Evolutionary conservation across 2,329 filamentous ascomycete genomes (phyloP).

Genomic region (Metarhizium humberi): DNA sequence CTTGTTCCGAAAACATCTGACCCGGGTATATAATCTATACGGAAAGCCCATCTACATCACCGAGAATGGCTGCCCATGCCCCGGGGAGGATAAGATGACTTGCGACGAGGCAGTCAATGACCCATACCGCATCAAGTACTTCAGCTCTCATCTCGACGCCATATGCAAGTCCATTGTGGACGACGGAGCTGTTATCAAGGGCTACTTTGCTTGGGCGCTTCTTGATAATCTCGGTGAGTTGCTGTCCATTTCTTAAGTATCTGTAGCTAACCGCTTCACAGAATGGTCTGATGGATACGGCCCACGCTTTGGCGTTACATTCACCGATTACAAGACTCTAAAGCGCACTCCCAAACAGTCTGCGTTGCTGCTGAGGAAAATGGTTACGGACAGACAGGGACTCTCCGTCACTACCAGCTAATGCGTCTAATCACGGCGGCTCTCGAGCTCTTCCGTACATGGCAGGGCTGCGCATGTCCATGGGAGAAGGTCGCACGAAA

Average conservation of each 20-base stretch:
- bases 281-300: conserved; percentile 29
- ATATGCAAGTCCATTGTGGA: conserved; percentile 20
- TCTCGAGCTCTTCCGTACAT: no score
- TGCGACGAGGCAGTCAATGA: conserved; percentile 22
- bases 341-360: conserved; percentile 29
- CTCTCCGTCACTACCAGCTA: no score
- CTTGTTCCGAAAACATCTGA: conserved; percentile 20
- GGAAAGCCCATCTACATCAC: conserved; percentile 19
- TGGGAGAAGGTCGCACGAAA: no score
- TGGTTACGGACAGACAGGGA: conserved; percentile 14
- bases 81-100: conserved; percentile 24
- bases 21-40: conserved; percentile 16
- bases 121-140: conserved; percentile 25
- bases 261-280: neutral
- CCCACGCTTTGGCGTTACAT: conserved; percentile 28
- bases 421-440: no score
- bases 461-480: no score
- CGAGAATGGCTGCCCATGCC: conserved; percentile 26
- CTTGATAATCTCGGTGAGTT: conserved; percentile 13
- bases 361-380: conserved; percentile 18
- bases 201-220: conserved; percentile 27
- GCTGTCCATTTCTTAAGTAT: neutral
- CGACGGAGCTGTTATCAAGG: conserved; percentile 20
- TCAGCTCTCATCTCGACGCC: conserved; percentile 27
- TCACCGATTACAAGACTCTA: conserved; percentile 26